These are phyloP conservation scores for Ophiostoma piceae DNA, from an alignment of 2,329 filamentous ascomycete genomes.

Conservation along the genomic window DNA sequence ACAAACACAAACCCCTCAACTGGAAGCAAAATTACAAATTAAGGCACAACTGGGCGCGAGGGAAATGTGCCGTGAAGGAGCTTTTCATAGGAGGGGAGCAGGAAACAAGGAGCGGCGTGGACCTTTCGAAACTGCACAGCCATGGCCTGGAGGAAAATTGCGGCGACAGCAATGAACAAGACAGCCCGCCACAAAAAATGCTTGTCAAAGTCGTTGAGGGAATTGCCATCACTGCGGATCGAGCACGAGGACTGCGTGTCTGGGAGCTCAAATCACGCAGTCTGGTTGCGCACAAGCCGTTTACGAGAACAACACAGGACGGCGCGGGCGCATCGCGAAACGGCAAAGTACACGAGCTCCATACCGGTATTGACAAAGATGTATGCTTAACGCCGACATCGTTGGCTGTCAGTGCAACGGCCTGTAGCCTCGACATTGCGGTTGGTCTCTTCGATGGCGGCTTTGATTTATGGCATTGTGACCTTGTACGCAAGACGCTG, in stretches of 20 bases:
- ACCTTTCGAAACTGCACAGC: constrained; percentile 37
- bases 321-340: background rate
- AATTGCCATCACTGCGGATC: constrained; percentile 71
- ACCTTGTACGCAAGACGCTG: constrained; percentile 41
- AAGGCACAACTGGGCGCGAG: constrained; percentile 84
- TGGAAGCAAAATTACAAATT: constrained; percentile 90
- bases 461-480: constrained; percentile 64
- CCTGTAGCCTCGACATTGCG: constrained; percentile 52
- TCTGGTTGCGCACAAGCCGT: constrained; percentile 49
- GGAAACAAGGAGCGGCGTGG: constrained; percentile 9
- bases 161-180: constrained; percentile 29
- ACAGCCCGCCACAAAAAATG: constrained; percentile 40
- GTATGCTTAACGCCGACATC: constrained; percentile 49
- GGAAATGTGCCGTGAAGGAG: constrained; percentile 74
- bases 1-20: constrained; percentile 34
- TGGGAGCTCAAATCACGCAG: constrained; percentile 66
- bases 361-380: background rate
- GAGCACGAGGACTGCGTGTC: constrained; percentile 62
- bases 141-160: constrained; percentile 27
- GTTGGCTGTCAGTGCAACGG: constrained; percentile 56
- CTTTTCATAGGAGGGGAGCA: constrained; percentile 45
- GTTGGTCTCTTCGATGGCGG: constrained; percentile 68
- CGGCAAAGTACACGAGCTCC: background rate
- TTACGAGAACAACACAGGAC: constrained; percentile 29
- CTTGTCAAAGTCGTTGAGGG: constrained; percentile 74